These are phyloP conservation scores for Aspergillus piperis DNA, from an alignment of 2,329 filamentous ascomycete genomes.

Conservation along the genomic window DNA sequence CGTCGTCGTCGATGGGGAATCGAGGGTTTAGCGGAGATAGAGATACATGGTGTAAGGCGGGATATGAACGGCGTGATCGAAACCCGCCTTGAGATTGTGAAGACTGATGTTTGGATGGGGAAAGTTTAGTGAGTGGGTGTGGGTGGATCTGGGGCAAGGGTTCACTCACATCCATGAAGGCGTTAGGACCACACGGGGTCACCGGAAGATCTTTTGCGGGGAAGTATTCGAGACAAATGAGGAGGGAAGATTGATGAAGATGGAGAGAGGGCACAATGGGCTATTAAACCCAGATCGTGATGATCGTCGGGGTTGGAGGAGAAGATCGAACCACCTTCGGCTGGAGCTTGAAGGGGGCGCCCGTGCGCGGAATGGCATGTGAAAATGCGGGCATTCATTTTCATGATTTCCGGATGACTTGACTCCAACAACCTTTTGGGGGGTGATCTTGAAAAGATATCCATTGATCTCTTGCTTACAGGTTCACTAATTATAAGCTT, in stretches of 20 bases:
- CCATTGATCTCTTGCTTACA: background rate
- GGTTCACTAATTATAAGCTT: background rate
- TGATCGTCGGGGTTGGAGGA: background rate
- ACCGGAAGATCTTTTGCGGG: background rate
- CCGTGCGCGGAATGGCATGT: constrained; percentile 13
- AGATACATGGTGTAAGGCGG: constrained; percentile 61
- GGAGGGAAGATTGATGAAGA: constrained; percentile 76
- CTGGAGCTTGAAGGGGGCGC: constrained; percentile 1
- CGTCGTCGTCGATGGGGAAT: constrained; percentile 49
- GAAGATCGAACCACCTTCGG: constrained; percentile 4
- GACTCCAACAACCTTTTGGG: background rate
- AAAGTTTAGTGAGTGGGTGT: background rate
- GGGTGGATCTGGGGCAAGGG: background rate
- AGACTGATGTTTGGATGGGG: constrained; percentile 4
- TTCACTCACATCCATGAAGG: constrained; percentile 13
- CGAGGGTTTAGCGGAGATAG: constrained; percentile 61
- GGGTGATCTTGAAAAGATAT: background rate
- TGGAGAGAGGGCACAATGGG: constrained; percentile 62
- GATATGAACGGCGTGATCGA: constrained; percentile 57
- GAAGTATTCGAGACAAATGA: constrained; percentile 69
- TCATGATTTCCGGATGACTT: background rate
- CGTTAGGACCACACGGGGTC: background rate
- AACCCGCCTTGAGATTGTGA: constrained; percentile 30
- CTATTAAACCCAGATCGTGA: background rate
- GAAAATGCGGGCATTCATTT: constrained; percentile 14